Conservation (phyloP, 1,139 yeast genomes). For the Pneumocystis jirovecii region DNA sequence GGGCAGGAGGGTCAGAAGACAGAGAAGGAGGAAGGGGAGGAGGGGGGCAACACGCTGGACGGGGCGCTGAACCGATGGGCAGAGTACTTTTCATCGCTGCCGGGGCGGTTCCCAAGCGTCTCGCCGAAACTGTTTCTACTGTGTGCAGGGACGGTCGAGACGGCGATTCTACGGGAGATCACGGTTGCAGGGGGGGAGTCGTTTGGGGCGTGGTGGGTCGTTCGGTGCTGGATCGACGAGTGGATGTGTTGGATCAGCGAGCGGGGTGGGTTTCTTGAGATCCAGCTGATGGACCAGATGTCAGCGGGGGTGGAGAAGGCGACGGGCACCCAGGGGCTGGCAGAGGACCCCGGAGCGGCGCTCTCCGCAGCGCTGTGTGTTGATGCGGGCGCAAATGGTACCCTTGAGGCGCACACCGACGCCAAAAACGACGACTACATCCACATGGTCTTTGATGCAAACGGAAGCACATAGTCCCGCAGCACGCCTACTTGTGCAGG, state of each 20-base stretch:
- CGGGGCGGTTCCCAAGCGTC: conserved; percentile 32
- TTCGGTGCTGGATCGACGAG: conserved; percentile 66
- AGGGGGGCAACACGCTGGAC: conserved; percentile 16
- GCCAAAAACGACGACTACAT: not conserved
- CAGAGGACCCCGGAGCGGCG: not conserved
- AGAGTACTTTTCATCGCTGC: conserved; percentile 30
- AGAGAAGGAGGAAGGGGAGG: not conserved
- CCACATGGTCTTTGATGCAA: not conserved
- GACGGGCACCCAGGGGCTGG: not conserved
- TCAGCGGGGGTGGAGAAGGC: not conserved
- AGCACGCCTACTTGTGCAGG: no score
- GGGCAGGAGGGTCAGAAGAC: conserved; percentile 18
- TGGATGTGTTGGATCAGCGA: conserved; percentile 58
- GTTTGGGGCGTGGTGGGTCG: conserved; percentile 67
- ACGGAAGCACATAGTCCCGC: not conserved
- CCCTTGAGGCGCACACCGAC: not conserved
- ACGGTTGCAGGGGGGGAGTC: conserved; percentile 45
- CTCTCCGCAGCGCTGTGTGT: not conserved
- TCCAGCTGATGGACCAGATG: conserved; percentile 10
- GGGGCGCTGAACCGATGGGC: conserved; percentile 28
- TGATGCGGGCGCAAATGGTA: not conserved
- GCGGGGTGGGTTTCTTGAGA: conserved; percentile 43
- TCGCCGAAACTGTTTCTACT: conserved; percentile 45
- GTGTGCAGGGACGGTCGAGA: conserved; percentile 40
- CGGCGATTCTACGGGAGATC: conserved; percentile 53